Evolutionary conservation across 495 filamentous ascomycete genomes (phyloP).

Genomic region (Astrocystis sublimbata): DNA sequence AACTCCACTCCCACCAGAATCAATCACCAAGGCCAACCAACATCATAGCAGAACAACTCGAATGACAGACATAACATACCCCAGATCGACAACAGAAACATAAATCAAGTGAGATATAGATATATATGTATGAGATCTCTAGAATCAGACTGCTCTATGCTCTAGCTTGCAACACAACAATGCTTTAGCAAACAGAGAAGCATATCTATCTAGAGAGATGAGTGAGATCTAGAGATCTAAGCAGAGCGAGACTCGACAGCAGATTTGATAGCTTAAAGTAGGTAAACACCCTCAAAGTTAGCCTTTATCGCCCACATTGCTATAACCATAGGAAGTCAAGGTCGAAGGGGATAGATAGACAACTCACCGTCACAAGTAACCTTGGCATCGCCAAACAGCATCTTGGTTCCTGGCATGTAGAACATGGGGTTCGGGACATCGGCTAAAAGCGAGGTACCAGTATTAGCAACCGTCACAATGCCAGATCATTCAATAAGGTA

Average conservation of each 20-base stretch:
- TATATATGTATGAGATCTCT: constrained; percentile 16
- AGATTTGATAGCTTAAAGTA: constrained; percentile 54
- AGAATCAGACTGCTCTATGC: constrained; percentile 22
- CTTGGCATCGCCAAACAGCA: constrained; percentile 85
- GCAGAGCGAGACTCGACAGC: constrained; percentile 46
- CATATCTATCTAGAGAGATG: constrained; percentile 30
- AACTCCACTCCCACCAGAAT: too few species aligned
- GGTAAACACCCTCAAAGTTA: background rate
- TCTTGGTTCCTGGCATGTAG: constrained; percentile 78
- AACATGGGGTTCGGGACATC: constrained; percentile 89
- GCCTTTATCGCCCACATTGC: background rate
- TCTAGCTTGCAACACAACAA: constrained; percentile 13
- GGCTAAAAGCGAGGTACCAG: constrained; percentile 43
- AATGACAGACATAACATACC: too few species aligned
- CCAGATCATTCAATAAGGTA: too few species aligned
- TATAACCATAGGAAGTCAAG: too few species aligned
- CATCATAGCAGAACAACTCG: too few species aligned
- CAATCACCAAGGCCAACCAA: too few species aligned
- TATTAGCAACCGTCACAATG: background rate
- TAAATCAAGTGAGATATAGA: constrained; percentile 14
- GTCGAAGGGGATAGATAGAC: background rate
- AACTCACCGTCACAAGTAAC: constrained; percentile 72
- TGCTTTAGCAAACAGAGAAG: constrained; percentile 10
- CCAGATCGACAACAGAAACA: background rate
- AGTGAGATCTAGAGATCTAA: constrained; percentile 44